Base-by-base conservation (phyloP, 352 stramenopile genomes). In the Phytophthora chlamydospora region DNA sequence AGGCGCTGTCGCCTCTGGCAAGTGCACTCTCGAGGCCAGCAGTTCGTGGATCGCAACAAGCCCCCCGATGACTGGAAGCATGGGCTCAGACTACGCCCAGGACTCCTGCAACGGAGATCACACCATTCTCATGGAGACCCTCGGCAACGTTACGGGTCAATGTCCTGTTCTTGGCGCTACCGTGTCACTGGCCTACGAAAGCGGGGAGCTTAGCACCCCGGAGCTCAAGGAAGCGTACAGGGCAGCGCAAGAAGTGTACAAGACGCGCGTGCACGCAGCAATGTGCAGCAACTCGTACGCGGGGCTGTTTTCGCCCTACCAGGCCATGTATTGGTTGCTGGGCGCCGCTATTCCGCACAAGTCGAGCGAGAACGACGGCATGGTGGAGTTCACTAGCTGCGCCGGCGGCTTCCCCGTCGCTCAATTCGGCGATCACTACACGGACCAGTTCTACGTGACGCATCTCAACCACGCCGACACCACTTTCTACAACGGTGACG, bases 381-480 rank as follows among this genome's bases (percentile, higher is more conserved):
- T 80, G 49, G 68, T 90, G 10, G 79, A 87, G 52, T 88, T 77
- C 50, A 56, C 78, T n/a, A 89, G 78, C 66, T 90, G 81, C 53
- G 50, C 65, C 11, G 73, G 51, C 7, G 78, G 76, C 1, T 49
- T 87, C 7, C 41, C 73, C 0, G 47, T 52, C 2, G 46, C 65
- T 17, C 48, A 76, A 14, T 89, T 85, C 27, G 53, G 66, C 10
- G 49, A 68, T 27, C 66, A 61, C 31, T 90, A 88, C 62, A 48
- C 12, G 1, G 67, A 70, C 27, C 59, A 59, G 24, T 84, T 86
- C 58, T 91, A 91, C 62, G 56, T 80, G 44, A 80, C 80, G 21
- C 56, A 67, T 48, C 64, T 91, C 50, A 91, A 90, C 61, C 80
- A 91, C 52, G 60, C 69, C n/a, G 82, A 91, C 49, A 85, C 73